Evolutionary conservation across 2,329 filamentous ascomycete genomes (phyloP).

Genomic region (Colletotrichum coccodes): DNA sequence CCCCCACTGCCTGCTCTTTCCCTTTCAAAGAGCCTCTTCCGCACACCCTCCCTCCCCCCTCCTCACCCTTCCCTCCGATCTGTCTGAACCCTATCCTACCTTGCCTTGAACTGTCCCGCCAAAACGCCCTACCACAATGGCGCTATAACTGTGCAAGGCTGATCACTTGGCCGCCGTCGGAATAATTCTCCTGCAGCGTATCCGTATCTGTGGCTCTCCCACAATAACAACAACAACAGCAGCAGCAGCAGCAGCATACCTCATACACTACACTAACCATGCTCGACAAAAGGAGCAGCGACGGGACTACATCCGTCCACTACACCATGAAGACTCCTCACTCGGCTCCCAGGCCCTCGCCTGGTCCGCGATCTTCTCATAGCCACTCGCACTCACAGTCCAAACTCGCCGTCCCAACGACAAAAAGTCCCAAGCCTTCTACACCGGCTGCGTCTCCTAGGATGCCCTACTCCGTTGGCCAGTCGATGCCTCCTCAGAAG

Average conservation of each 20-base stretch:
- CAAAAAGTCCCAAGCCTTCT: slow-evolving; percentile 51
- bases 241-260: not conserved
- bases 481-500: slow-evolving; percentile 60
- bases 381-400: slow-evolving; percentile 52
- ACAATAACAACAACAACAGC: not conserved
- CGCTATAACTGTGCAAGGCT: slow-evolving; percentile 28
- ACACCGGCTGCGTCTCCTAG: slow-evolving; percentile 65
- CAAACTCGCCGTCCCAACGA: slow-evolving; percentile 44
- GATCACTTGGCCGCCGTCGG: slow-evolving; percentile 32
- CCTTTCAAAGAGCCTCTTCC: slow-evolving; percentile 28
- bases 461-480: slow-evolving; percentile 63
- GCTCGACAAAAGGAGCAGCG: slow-evolving; percentile 46
- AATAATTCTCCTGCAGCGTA: slow-evolving; percentile 23
- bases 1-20: slow-evolving; percentile 28
- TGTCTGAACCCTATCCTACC: slow-evolving; percentile 29
- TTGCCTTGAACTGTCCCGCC: slow-evolving; percentile 8
- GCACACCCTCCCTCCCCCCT: slow-evolving; percentile 28
- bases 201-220: slow-evolving; percentile 4
- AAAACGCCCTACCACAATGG: slow-evolving; percentile 20
- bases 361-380: slow-evolving; percentile 44
- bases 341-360: slow-evolving; percentile 46
- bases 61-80: slow-evolving; percentile 26
- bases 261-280: slow-evolving; percentile 37
- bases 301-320: slow-evolving; percentile 45
- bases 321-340: slow-evolving; percentile 58